Evolutionary conservation across 176 grass and related monocot genomes (phyloP), one percentile per base, ranked within the genome.

Genomic region (Hordeum marinum): DNA sequence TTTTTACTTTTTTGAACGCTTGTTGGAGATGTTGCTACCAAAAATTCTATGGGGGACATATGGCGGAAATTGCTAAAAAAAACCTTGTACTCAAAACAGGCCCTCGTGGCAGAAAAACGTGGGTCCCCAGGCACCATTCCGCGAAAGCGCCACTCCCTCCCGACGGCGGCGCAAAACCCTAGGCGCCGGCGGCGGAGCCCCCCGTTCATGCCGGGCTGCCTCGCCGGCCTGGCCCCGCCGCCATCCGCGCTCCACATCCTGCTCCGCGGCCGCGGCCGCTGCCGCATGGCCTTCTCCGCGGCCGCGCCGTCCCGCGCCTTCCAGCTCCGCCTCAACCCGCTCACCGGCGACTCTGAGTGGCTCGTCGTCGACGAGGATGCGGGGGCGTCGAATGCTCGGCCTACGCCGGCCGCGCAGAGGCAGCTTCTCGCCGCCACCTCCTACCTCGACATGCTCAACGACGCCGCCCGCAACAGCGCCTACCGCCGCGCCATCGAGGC

Each of bases 361-460:
- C 65, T 98, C 57, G 87, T 98, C 85, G 88, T 98, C 34, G 86
- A 95, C 20, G 84, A 93, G 7, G 87, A 35, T 7, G 88, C 79
- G 5, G 74, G 27, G 8, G 89, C 29, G 29, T 29, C 29, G 29
- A 29, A 29, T 29, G 29, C 29, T 29, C 29, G 29, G 29, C 29
- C 29, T 29, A 29, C 29, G 29, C 29, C 29, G 29, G 29, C 2
- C 29, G 29, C 29, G 18, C 81, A 80, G 15, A 88, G 72, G 55
- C 76, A 84, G 52, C 85, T 95, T 8, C 88, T 98, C 61, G 87
- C 93, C 13, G 66, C 84, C 63, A 95, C 96, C 61, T 95, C 93
- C 63, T 98, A 98, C 85, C 79, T 98, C 54, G 96, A 95, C 80
- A 95, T 98, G 95, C 95, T 98, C 80, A 98, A 98, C 48, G 95